Evolutionary conservation across 2,329 filamentous ascomycete species (phyloP).

Genomic region (Cladosporium sp.): DNA sequence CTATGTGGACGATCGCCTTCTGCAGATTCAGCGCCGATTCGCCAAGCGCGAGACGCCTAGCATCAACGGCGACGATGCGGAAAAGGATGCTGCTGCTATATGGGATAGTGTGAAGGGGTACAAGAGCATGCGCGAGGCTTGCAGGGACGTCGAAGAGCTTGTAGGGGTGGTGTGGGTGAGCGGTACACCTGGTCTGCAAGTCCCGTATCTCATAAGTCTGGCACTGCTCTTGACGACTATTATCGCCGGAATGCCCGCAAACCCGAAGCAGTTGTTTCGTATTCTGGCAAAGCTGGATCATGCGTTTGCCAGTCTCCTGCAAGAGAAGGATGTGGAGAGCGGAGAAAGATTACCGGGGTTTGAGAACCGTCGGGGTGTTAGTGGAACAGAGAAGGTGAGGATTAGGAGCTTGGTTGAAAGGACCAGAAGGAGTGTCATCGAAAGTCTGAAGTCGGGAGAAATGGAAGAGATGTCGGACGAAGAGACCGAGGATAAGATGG

Average conservation of each 20-base stretch:
- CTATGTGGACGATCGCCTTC: constrained; percentile 50
- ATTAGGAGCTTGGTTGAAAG: constrained; percentile 76
- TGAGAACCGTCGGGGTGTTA: constrained; percentile 55
- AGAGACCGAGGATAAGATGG: constrained; percentile 32
- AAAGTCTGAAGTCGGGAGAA: constrained; percentile 56
- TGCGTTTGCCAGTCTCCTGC: constrained; percentile 72
- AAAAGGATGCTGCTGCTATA: constrained; percentile 26
- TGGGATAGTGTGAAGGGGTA: constrained; percentile 47
- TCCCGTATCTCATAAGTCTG: constrained; percentile 76
- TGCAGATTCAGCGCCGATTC: constrained; percentile 49
- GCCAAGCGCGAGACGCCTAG: constrained; percentile 42
- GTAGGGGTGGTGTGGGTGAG: constrained; percentile 82
- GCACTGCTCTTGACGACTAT: constrained; percentile 69
- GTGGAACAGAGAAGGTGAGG: constrained; percentile 84
- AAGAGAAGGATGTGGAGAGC: constrained; percentile 62
- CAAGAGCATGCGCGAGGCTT: constrained; percentile 63
- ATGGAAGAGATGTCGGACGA: constrained; percentile 39
- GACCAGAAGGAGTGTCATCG: constrained; percentile 65
- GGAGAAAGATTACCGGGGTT: constrained; percentile 66
- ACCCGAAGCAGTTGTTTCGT: constrained; percentile 63
- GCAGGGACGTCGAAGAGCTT: constrained; percentile 66
- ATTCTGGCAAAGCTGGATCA: constrained; percentile 75
- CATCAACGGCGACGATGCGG: constrained; percentile 25
- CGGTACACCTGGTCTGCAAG: constrained; percentile 77
- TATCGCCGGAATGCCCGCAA: constrained; percentile 65